Evolutionary conservation across 2,329 filamentous ascomycete genomes (phyloP).

Genomic region (Ascochyta koolunga): DNA sequence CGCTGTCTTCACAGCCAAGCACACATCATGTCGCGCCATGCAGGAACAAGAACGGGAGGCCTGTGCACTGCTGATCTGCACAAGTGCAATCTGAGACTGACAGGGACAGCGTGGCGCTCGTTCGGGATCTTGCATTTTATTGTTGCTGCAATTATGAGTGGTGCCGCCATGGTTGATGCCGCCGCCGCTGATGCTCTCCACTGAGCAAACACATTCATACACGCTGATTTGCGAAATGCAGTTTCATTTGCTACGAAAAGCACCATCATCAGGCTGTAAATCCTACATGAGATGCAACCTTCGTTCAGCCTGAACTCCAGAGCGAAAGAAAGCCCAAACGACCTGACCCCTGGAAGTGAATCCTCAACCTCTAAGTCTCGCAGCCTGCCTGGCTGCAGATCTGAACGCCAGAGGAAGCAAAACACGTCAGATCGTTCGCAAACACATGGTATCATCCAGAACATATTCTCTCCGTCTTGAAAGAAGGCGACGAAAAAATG

Average conservation of each 20-base stretch:
- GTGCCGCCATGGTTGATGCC: too few species aligned
- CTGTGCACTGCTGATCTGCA: slow-evolving; percentile 19
- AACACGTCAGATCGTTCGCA: slow-evolving; percentile 26
- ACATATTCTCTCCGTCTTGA: slow-evolving; percentile 4
- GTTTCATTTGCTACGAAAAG: slow-evolving; percentile 19
- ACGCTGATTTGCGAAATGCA: neutral
- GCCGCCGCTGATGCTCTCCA: too few species aligned
- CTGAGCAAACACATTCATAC: neutral
- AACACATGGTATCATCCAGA: slow-evolving; percentile 44
- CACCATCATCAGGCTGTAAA: slow-evolving; percentile 18
- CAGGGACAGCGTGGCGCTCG: slow-evolving; percentile 1
- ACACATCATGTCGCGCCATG: slow-evolving; percentile 9
- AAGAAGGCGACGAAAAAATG: slow-evolving; percentile 19
- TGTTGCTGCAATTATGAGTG: too few species aligned
- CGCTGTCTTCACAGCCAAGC: slow-evolving; percentile 3
- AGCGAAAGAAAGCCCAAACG: slow-evolving; percentile 3
- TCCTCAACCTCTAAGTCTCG: slow-evolving; percentile 24
- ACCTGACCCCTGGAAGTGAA: slow-evolving; percentile 23
- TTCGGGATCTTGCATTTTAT: neutral
- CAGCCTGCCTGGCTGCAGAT: slow-evolving; percentile 22
- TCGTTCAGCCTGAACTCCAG: slow-evolving; percentile 5
- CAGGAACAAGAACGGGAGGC: slow-evolving; percentile 18
- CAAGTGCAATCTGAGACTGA: slow-evolving; percentile 10
- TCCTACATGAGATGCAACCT: slow-evolving; percentile 23
- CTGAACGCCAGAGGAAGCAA: slow-evolving; percentile 34